Conservation (phyloP, 2,329 filamentous ascomycete species). For the Endocalyx cinctus region DNA sequence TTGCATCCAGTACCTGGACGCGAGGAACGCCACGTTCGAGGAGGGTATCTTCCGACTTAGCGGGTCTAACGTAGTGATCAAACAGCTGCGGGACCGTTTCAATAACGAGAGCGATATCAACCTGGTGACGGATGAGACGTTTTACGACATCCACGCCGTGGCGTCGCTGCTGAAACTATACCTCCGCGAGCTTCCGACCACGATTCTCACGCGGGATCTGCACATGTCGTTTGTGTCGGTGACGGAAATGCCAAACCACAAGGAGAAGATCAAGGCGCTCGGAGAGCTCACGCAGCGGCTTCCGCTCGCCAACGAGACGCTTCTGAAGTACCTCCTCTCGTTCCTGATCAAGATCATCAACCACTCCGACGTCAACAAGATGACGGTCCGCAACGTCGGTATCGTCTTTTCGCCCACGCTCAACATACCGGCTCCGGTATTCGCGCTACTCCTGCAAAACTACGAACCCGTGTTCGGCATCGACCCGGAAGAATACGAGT, state of each 20-base stretch:
- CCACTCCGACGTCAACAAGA: slow-evolving; percentile 88
- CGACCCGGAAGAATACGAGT: slow-evolving; percentile 59
- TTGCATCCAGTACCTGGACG: slow-evolving; percentile 87
- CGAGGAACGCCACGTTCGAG: slow-evolving; percentile 75
- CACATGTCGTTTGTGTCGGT: slow-evolving; percentile 84
- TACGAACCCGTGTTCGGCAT: slow-evolving; percentile 81
- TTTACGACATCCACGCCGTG: slow-evolving; percentile 93
- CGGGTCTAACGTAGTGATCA: slow-evolving; percentile 94
- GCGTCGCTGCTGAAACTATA: slow-evolving; percentile 93
- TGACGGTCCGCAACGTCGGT: slow-evolving; percentile 95
- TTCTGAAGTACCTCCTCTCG: slow-evolving; percentile 79
- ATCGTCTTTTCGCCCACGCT: slow-evolving; percentile 97
- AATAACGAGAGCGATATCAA: slow-evolving; percentile 91
- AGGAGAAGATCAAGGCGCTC: slow-evolving; percentile 72
- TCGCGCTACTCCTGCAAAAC: slow-evolving; percentile 89
- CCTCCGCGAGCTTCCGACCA: slow-evolving; percentile 83
- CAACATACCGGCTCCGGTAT: slow-evolving; percentile 92
- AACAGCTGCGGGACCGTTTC: slow-evolving; percentile 84
- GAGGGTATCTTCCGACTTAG: slow-evolving; percentile 96
- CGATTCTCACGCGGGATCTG: slow-evolving; percentile 84
- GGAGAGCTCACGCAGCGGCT: slow-evolving; percentile 75
- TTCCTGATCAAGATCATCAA: slow-evolving; percentile 92
- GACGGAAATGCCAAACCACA: slow-evolving; percentile 70
- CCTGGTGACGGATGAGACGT: slow-evolving; percentile 73
- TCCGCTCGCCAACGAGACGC: slow-evolving; percentile 72